Conservation (phyloP, 2,329 filamentous ascomycete genomes). For the Verticillium dahliae region DNA sequence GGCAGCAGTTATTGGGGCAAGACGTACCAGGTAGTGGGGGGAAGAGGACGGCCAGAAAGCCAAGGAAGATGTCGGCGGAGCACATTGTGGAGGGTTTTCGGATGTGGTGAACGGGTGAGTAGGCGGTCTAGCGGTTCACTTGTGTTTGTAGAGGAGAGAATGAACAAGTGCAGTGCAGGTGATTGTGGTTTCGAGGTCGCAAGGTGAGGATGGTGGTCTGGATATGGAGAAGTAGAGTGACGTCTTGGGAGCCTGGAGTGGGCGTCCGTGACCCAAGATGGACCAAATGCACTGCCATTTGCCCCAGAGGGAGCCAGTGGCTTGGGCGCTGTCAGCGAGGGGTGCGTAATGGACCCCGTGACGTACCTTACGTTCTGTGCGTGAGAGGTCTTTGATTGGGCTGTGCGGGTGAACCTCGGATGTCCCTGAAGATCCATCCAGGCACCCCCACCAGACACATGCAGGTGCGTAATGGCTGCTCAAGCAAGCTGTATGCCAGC, state of each 20-base stretch:
- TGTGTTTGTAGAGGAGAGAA: neutral
- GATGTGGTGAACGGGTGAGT: neutral
- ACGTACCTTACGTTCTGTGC: neutral
- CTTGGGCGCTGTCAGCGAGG: neutral
- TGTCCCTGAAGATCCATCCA: neutral
- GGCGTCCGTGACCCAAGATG: neutral
- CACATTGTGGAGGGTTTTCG: conserved; percentile 39
- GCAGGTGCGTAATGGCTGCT: neutral
- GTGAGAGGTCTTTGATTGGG: neutral
- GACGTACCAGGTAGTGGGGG: conserved; percentile 57
- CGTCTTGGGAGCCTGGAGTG: neutral
- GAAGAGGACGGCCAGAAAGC: conserved; percentile 57
- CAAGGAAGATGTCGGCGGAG: conserved; percentile 55
- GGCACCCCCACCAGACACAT: neutral
- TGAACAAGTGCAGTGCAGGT: neutral
- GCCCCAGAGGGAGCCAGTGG: neutral
- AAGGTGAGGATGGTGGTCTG: neutral
- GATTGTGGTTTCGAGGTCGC: neutral
- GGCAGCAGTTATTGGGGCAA: neutral
- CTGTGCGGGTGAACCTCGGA: neutral
- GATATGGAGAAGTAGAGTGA: neutral
- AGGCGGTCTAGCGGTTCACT: neutral
- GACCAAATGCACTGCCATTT: neutral
- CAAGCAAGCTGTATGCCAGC: too few species aligned
- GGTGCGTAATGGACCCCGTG: neutral